A percentile compares a stretch with the other conserved stretches of the same genome.
Evolutionary conservation across 2,329 filamentous ascomycete genomes (phyloP).

Genomic region (Stachybotrys echinatus): DNA sequence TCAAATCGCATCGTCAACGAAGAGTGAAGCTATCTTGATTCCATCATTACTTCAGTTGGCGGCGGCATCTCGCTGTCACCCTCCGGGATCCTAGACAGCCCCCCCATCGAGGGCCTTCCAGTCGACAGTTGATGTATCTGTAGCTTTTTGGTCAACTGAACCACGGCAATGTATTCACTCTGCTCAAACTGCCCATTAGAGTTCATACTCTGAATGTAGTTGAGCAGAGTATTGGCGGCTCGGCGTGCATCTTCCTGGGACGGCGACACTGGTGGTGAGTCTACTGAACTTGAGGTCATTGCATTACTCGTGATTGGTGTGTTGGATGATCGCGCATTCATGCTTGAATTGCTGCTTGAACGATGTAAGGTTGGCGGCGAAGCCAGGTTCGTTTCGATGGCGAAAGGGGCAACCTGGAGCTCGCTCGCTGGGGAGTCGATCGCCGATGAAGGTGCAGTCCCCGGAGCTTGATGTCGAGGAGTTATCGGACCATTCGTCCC

Average conservation of each 20-base stretch:
- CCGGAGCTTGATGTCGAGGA: slow-evolving; percentile 41
- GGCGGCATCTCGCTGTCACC: slow-evolving; percentile 46
- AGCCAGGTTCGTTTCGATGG: slow-evolving; percentile 37
- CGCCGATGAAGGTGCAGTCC: slow-evolving; percentile 45
- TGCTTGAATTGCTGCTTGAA: slow-evolving; percentile 28
- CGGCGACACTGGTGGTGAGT: slow-evolving; percentile 59
- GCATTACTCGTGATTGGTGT: slow-evolving; percentile 11
- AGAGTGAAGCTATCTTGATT: slow-evolving; percentile 7
- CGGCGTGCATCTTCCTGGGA: slow-evolving; percentile 81
- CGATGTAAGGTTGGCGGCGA: slow-evolving; percentile 28
- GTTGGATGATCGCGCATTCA: slow-evolving; percentile 18
- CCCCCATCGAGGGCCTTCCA: slow-evolving; percentile 33
- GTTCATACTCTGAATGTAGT: slow-evolving; percentile 70
- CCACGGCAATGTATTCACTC: slow-evolving; percentile 69
- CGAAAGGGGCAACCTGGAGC: slow-evolving; percentile 32
- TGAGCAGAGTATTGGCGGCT: slow-evolving; percentile 76
- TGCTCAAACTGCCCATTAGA: slow-evolving; percentile 64
- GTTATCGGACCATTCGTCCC: slow-evolving; percentile 37
- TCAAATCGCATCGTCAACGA: not conserved
- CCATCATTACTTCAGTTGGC: slow-evolving; percentile 20
- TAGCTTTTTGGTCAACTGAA: slow-evolving; percentile 82
- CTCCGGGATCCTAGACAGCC: slow-evolving; percentile 50
- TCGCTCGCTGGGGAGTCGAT: slow-evolving; percentile 48
- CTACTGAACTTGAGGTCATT: slow-evolving; percentile 26
- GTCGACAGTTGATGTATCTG: slow-evolving; percentile 55